Conservation (phyloP, 805 yeast species). For the Starmerella riodocensis region DNA sequence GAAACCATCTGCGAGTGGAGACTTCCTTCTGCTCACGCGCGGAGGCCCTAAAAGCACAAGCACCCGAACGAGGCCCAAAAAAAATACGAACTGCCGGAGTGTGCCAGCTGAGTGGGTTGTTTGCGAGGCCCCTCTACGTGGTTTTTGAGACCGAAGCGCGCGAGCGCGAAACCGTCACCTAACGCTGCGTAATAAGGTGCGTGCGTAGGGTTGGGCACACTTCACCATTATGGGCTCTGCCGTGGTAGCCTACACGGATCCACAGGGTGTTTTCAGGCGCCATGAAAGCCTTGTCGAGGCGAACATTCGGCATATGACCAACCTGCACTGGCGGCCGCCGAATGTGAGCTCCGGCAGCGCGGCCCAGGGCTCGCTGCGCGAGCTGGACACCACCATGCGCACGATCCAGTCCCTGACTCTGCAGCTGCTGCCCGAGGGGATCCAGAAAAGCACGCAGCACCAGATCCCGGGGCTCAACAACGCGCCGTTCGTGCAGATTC, state of each 20-base stretch:
- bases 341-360: neutral
- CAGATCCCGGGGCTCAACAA: conserved; percentile 31
- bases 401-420: conserved; percentile 51
- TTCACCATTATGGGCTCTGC: neutral
- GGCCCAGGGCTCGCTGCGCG: neutral
- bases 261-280: conserved; percentile 44
- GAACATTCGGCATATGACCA: conserved; percentile 40
- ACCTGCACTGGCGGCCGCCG: conserved; percentile 57
- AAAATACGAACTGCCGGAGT: too few relatives aligned
- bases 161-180: too few relatives aligned
- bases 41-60: too few relatives aligned
- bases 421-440: conserved; percentile 42
- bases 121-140: too few relatives aligned
- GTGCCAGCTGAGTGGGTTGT: too few relatives aligned
- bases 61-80: too few relatives aligned
- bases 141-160: too few relatives aligned
- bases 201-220: neutral
- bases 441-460: conserved; percentile 31
- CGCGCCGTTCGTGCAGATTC: conserved; percentile 47
- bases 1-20: too few relatives aligned
- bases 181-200: too few relatives aligned
- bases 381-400: conserved; percentile 28
- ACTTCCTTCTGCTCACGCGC: too few relatives aligned
- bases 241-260: conserved; percentile 56
- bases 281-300: conserved; percentile 34